phyloP scores from a whole-genome alignment of 352 stramenopile species.

The Phytophthora pisi region DNA sequence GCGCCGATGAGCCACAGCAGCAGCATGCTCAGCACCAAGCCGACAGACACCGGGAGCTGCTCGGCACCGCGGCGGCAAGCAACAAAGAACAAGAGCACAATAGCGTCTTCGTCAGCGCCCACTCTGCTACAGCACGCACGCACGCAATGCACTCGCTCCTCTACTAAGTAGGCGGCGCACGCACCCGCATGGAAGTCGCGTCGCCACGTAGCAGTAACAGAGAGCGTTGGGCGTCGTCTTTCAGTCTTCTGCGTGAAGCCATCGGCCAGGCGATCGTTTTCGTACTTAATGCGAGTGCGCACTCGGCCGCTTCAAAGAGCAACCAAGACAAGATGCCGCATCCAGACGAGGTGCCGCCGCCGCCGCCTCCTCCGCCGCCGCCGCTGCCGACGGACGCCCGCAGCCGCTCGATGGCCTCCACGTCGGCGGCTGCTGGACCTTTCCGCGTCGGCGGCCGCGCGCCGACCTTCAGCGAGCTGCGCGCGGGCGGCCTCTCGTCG shows the following conservation, averaged over 20 bases:
- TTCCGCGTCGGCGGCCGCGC: conserved; percentile 9
- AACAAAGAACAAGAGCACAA: not conserved
- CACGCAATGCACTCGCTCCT: not conserved
- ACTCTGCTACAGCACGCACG: too few relatives aligned
- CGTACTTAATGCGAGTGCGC: conserved; percentile 5
- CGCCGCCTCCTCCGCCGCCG: conserved; percentile 31
- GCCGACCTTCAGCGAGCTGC: conserved; percentile 37
- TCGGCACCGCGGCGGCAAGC: too few relatives aligned
- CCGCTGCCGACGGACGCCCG: conserved; percentile 26
- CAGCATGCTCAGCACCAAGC: conserved; percentile 62
- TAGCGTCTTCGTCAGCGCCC: not conserved
- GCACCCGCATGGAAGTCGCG: conserved; percentile 37
- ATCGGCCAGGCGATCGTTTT: not conserved
- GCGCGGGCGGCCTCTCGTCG: conserved; percentile 15
- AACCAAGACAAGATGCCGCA: conserved; percentile 26
- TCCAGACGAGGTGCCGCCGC: conserved; percentile 33
- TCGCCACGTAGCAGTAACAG: conserved; percentile 16
- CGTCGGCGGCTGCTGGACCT: conserved; percentile 5
- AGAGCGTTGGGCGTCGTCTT: too few relatives aligned
- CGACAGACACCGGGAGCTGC: conserved; percentile 75
- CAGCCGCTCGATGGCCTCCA: conserved; percentile 8
- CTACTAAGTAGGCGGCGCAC: conserved; percentile 3
- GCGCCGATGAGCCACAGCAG: conserved; percentile 76
- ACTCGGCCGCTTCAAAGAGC: conserved; percentile 8
- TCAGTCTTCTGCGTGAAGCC: too few relatives aligned